Conservation (phyloP, 1,284 basidiomycete species). For the Retiboletus flavoniger region DNA sequence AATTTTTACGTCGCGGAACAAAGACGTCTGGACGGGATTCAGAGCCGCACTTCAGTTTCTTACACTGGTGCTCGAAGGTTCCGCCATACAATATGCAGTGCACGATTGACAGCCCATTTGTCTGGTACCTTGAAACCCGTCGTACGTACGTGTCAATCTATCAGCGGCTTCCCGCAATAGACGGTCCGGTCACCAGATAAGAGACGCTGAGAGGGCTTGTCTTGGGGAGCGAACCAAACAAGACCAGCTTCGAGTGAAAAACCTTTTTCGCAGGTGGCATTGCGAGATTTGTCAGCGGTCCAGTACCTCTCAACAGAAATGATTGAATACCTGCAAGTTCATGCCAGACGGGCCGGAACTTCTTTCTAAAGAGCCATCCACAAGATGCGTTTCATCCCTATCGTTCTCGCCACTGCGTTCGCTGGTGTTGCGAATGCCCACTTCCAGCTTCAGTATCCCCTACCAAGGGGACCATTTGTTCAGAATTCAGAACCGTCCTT, state of each 20-base stretch:
- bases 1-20: background rate
- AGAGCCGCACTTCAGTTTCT: background rate
- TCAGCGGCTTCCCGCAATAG: too few relatives aligned
- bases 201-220: too few relatives aligned
- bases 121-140: too few relatives aligned
- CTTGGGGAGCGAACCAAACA: slow-evolving; percentile 20
- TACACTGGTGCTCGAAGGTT: background rate
- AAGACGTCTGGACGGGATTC: background rate
- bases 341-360: background rate
- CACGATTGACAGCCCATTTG: too few relatives aligned
- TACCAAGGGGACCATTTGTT: slow-evolving; percentile 53
- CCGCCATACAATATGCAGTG: background rate
- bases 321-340: slow-evolving; percentile 17
- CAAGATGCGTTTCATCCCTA: slow-evolving; percentile 36
- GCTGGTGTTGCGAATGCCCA: slow-evolving; percentile 50
- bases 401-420: slow-evolving; percentile 34
- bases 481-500: slow-evolving; percentile 50
- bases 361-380: background rate
- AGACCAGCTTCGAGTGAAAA: slow-evolving; percentile 26
- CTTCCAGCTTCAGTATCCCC: slow-evolving; percentile 60
- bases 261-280: slow-evolving; percentile 16
- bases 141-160: too few relatives aligned
- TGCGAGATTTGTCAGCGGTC: background rate
- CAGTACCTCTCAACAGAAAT: background rate
- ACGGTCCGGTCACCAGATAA: too few relatives aligned